Evolutionary conservation across 139 green algal genomes (phyloP).

Genomic region (Chlorella sp.): DNA sequence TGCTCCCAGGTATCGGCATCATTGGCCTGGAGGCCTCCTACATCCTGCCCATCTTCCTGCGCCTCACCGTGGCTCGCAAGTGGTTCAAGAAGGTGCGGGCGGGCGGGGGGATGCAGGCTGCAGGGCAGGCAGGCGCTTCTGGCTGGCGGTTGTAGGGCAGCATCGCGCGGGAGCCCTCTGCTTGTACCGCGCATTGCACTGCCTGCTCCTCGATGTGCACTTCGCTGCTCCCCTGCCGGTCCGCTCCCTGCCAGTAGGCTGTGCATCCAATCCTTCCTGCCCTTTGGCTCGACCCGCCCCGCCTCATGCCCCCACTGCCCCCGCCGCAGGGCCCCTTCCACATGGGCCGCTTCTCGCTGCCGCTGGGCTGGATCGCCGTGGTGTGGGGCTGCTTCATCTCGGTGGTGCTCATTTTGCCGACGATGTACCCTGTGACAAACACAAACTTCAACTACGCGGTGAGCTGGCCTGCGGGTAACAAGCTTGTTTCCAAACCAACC

Average conservation of each 20-base stretch:
- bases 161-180: too few relatives aligned
- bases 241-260: too few relatives aligned
- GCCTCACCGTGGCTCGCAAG: slow-evolving; percentile 38
- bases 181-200: too few relatives aligned
- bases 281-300: too few relatives aligned
- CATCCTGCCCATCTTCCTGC: slow-evolving; percentile 60
- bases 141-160: too few relatives aligned
- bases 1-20: slow-evolving; percentile 20
- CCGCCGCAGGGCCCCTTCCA: slow-evolving; percentile 49
- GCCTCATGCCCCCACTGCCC: too few relatives aligned
- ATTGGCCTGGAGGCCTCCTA: slow-evolving; percentile 64
- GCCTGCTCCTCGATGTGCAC: too few relatives aligned
- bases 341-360: slow-evolving; percentile 39
- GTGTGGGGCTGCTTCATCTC: slow-evolving; percentile 57
- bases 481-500: too few relatives aligned
- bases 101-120: background rate
- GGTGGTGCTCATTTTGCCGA: slow-evolving; percentile 53
- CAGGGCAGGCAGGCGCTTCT: background rate
- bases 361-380: slow-evolving; percentile 34
- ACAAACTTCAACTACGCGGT: background rate
- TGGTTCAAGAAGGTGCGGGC: slow-evolving; percentile 44
- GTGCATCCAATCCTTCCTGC: background rate
- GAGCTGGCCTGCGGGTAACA: background rate
- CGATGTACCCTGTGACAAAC: slow-evolving; percentile 49
- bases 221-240: too few relatives aligned